These are phyloP conservation scores for Fusarium papillatum DNA, from an alignment of 2,329 filamentous ascomycete species.

Conservation along the genomic window DNA sequence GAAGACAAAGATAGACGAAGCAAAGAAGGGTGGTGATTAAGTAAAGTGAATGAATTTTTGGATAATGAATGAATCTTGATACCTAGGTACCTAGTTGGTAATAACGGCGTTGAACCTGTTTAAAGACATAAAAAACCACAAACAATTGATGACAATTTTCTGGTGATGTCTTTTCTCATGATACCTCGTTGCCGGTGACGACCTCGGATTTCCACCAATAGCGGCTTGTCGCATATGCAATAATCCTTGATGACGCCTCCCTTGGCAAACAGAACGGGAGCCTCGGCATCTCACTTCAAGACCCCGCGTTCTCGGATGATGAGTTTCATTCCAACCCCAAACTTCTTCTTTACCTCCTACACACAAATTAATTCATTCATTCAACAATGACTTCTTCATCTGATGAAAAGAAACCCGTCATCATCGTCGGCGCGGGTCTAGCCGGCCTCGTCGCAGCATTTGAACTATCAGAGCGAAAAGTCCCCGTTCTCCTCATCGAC, in stretches of 20 bases:
- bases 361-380: not conserved
- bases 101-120: slow-evolving; percentile 24
- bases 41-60: not conserved
- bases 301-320: slow-evolving; percentile 27
- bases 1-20: slow-evolving; percentile 59
- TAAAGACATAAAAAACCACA: not conserved
- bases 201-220: slow-evolving; percentile 7
- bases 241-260: not conserved
- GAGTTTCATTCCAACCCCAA: slow-evolving; percentile 5
- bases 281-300: slow-evolving; percentile 11
- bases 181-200: not conserved
- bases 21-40: slow-evolving; percentile 24
- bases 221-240: slow-evolving; percentile 26
- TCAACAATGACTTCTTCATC: slow-evolving; percentile 21
- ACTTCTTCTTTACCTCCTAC: not conserved
- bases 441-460: slow-evolving; percentile 72
- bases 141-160: not conserved
- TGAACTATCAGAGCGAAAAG: slow-evolving; percentile 64
- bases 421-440: slow-evolving; percentile 70
- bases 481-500: slow-evolving; percentile 67
- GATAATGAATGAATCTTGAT: not conserved
- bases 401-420: slow-evolving; percentile 54
- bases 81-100: not conserved
- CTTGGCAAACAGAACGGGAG: not conserved
- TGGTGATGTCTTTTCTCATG: not conserved